Evolutionary conservation across 2,329 filamentous ascomycete species (phyloP).

Genomic region (Didymella arachidicola): DNA sequence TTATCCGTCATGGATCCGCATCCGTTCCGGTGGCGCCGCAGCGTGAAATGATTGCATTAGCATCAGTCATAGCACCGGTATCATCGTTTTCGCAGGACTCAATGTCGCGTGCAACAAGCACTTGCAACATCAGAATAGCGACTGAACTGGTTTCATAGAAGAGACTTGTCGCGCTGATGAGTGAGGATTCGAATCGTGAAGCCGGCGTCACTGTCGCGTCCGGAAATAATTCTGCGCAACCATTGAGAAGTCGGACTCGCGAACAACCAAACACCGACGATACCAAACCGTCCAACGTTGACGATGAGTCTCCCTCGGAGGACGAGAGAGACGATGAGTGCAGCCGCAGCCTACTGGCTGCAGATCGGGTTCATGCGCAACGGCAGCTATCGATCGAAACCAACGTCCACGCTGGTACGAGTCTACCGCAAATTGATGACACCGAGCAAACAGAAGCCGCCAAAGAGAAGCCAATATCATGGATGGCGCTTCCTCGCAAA

Average conservation of each 20-base stretch:
- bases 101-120: conserved; percentile 5
- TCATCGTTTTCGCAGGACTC: conserved; percentile 2
- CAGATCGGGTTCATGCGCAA: conserved; percentile 11
- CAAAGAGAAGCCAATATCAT: conserved; percentile 65
- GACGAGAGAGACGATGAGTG: conserved; percentile 5
- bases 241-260: not conserved
- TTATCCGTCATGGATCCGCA: conserved; percentile 2
- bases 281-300: not conserved
- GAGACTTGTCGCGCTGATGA: conserved; percentile 14
- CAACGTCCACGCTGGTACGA: conserved; percentile 27
- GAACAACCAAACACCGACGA: conserved; percentile 10
- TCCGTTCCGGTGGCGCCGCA: conserved; percentile 11
- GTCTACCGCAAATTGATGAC: conserved; percentile 30
- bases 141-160: conserved; percentile 5
- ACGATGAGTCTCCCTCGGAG: not conserved
- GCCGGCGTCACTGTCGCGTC: conserved; percentile 14
- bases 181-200: conserved; percentile 3
- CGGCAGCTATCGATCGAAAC: conserved; percentile 33
- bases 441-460: conserved; percentile 33
- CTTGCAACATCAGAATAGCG: not conserved
- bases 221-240: conserved; percentile 9
- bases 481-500: conserved; percentile 78
- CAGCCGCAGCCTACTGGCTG: not conserved
- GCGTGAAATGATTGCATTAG: conserved; percentile 10
- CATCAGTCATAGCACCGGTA: not conserved